These are phyloP conservation scores for Komagataea norvegica DNA, from an alignment of 1,139 yeast genomes.

Conservation along the genomic window DNA sequence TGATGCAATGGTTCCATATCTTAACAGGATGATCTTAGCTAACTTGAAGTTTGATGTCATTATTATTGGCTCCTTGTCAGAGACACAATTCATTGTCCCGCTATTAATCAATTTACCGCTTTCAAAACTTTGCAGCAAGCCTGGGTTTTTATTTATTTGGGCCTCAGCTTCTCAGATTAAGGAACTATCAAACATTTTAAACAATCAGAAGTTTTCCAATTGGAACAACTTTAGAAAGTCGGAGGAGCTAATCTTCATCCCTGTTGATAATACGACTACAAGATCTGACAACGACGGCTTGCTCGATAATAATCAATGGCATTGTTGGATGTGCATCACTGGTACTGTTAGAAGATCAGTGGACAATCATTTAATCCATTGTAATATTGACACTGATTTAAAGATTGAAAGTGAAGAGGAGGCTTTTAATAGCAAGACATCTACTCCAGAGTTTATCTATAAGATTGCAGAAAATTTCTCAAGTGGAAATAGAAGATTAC, in stretches of 20 bases:
- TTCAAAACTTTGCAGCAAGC: conserved; percentile 69
- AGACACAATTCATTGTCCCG: conserved; percentile 61
- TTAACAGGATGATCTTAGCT: conserved; percentile 56
- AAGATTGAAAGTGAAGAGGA: conserved; percentile 48
- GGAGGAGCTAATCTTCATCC: conserved; percentile 75
- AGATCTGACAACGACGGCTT: conserved; percentile 42
- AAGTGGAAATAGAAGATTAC: conserved; percentile 74
- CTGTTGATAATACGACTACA: conserved; percentile 39
- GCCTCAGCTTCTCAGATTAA: conserved; percentile 68
- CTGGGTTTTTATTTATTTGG: conserved; percentile 86
- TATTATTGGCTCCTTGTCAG: conserved; percentile 83
- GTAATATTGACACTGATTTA: conserved; percentile 87
- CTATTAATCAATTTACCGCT: conserved; percentile 62
- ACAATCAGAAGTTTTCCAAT: conserved; percentile 50
- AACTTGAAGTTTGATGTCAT: conserved; percentile 77
- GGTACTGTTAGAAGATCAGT: conserved; percentile 87
- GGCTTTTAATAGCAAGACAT: conserved; percentile 23
- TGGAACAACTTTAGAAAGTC: conserved; percentile 73
- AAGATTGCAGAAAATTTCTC: conserved; percentile 87
- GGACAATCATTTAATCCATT: conserved; percentile 80
- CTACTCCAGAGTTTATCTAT: conserved; percentile 76
- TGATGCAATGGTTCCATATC: conserved; percentile 48
- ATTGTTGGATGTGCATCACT: conserved; percentile 95
- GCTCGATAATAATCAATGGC: conserved; percentile 69
- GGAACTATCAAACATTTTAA: conserved; percentile 54